These are phyloP conservation scores for Erythrophleum fordii DNA, from an alignment of 306 rosid genomes.

Conservation along the genomic window DNA sequence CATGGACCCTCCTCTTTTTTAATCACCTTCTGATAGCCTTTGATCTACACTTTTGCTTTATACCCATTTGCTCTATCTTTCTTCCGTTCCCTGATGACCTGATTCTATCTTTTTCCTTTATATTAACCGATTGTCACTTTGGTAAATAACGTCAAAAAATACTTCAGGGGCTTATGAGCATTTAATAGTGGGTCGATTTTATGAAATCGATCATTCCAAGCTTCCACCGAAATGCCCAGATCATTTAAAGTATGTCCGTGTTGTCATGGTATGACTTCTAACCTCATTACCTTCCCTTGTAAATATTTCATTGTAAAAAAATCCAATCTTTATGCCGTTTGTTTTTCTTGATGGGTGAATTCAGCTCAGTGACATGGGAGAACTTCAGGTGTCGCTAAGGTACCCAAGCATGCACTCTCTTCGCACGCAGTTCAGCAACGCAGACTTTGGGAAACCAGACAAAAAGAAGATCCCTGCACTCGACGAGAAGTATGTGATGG, in stretches of 20 bases:
- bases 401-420: constrained; percentile 77
- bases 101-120: background rate
- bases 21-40: background rate
- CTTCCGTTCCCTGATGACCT: background rate
- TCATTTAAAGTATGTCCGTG: constrained; percentile 58
- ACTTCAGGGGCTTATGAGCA: constrained; percentile 54
- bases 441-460: constrained; percentile 38
- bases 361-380: constrained; percentile 66
- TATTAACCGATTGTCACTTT: constrained; percentile 6
- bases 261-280: constrained; percentile 65
- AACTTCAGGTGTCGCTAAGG: constrained; percentile 56
- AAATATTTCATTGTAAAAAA: background rate
- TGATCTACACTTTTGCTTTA: background rate
- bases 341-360: background rate
- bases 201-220: constrained; percentile 66
- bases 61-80: constrained; percentile 18
- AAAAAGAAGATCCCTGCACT: constrained; percentile 66
- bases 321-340: background rate
- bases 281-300: background rate
- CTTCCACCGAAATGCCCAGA: constrained; percentile 59
- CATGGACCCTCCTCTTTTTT: constrained; percentile 8
- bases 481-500: constrained; percentile 66
- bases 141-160: constrained; percentile 8
- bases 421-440: constrained; percentile 53
- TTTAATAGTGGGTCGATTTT: constrained; percentile 66